Evolutionary conservation across 192 early-diverging fungal genomes (phyloP), one percentile per base, ranked within the genome.

Genomic region (Pilobolus umbonatus): DNA sequence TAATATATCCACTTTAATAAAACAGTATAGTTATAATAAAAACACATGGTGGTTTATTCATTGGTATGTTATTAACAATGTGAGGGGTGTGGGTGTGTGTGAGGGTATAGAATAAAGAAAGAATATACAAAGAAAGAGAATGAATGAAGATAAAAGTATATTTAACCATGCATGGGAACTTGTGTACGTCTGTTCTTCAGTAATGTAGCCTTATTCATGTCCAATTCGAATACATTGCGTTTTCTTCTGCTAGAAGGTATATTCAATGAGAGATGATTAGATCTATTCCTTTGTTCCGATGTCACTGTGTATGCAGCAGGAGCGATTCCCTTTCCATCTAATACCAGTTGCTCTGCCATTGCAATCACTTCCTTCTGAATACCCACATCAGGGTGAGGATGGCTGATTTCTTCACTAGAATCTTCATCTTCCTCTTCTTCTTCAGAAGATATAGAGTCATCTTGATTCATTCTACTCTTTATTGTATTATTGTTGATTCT

Each of bases 161-260:
- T 24, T 31, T 14, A 38, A 7, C 17, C 19, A 31, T 12, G 1
- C 15, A 42, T 15, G 39, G 11, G 3, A 15, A 42, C 3, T 15
- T 36, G 34, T 21, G 24, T 15, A 38, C 57, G 44, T 57, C 77
- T 71, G 26, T 73, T 75, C 44, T 60, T 73, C n/a, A 79, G 30
- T 2, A 79, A 35, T 15, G 74, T 79, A 6, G 75, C 72, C 19
- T 76, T 60, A 22, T 52, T 52, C 39, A 77, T 61, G 44, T 72
- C 58, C 40, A 77, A 52, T n/a, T 79, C 66, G 35, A 79, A 79
- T 49, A 32, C 39, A 52, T 65, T 57, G 17, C 47, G 45, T 9
- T 34, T 45, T 29, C 57, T 38, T 35, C 42, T 38, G 12, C 47
- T 49, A 7, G 21, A 15, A 15, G 62, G 45, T 25, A 56, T 40